Percentiles rank a stretch among this genome's conserved stretches.
These are phyloP conservation scores for Blepharisma japonicum DNA, from an alignment of 73 alveolate genomes.

Conservation along the genomic window DNA sequence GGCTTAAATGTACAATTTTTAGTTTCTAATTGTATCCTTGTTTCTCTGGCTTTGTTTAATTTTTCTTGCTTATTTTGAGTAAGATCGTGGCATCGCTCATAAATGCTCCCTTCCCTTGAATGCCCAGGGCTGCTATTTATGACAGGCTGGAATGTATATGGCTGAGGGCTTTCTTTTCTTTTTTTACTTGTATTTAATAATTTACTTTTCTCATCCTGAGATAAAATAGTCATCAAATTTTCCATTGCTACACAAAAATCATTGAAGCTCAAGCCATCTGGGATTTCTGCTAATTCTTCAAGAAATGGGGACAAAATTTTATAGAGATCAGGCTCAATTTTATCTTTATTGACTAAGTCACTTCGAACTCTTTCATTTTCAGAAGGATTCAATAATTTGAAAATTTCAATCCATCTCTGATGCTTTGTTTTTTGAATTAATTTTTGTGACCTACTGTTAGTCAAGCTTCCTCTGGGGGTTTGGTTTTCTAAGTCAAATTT, in stretches of 20 bases:
- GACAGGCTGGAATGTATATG: too few relatives aligned
- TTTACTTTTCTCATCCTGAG: neutral
- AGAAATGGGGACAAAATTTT: neutral
- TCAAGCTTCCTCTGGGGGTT: too few relatives aligned
- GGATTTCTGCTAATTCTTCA: neutral
- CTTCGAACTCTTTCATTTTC: neutral
- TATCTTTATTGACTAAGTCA: neutral
- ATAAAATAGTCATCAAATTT: neutral
- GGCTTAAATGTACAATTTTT: too few relatives aligned
- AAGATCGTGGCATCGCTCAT: too few relatives aligned
- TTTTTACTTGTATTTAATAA: neutral
- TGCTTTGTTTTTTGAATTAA: neutral
- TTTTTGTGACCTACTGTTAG: neutral
- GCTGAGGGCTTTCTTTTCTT: too few relatives aligned
- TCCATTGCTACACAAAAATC: conserved; percentile 12
- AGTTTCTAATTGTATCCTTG: too few relatives aligned
- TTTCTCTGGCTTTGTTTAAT: too few relatives aligned
- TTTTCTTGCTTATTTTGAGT: too few relatives aligned
- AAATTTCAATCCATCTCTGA: neutral
- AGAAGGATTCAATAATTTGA: neutral
- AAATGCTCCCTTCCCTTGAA: too few relatives aligned
- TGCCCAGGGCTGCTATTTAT: too few relatives aligned
- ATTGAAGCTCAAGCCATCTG: neutral
- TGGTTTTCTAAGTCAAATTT: too few relatives aligned
- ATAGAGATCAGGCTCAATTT: neutral